Conservation (phyloP, 306 rosid species). For the Herpetospermum pedunculosum region DNA sequence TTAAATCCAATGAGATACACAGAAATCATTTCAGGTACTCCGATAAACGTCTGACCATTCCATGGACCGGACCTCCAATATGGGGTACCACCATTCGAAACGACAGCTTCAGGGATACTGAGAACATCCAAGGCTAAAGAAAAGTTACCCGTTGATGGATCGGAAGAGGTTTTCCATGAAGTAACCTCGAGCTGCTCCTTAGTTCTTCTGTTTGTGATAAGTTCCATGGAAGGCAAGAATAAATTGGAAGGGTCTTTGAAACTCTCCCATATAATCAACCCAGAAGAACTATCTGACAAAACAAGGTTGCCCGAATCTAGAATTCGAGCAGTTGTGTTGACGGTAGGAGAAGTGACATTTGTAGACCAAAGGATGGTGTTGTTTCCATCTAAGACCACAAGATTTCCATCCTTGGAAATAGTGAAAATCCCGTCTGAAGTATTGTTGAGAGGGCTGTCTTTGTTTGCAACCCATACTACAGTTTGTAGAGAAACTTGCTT, state of each 20-base stretch:
- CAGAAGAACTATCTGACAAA: constrained; percentile 11
- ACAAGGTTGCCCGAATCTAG: constrained; percentile 23
- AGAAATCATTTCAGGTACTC: constrained; percentile 17
- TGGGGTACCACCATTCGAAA: constrained; percentile 10
- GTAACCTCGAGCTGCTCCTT: background rate
- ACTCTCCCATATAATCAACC: constrained; percentile 26
- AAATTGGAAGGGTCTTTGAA: constrained; percentile 18
- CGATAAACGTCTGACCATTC: constrained; percentile 29
- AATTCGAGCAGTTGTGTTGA: constrained; percentile 16
- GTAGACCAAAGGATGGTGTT: constrained; percentile 24
- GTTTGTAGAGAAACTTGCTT: background rate
- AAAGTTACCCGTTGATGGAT: constrained; percentile 22
- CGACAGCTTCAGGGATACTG: constrained; percentile 9
- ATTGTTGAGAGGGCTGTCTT: constrained; percentile 8
- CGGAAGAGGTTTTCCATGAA: constrained; percentile 23
- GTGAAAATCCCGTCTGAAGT: constrained; percentile 12
- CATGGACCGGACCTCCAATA: constrained; percentile 40
- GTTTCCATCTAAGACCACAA: constrained; percentile 14
- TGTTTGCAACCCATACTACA: constrained; percentile 14
- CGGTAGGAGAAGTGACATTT: constrained; percentile 12
- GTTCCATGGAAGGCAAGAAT: constrained; percentile 6
- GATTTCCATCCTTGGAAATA: constrained; percentile 8
- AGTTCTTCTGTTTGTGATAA: background rate
- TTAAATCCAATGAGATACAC: background rate
- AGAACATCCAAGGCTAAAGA: constrained; percentile 7